Evolutionary conservation across 257 asterid genomes (phyloP).

Genomic region (Solanum dulcamara): DNA sequence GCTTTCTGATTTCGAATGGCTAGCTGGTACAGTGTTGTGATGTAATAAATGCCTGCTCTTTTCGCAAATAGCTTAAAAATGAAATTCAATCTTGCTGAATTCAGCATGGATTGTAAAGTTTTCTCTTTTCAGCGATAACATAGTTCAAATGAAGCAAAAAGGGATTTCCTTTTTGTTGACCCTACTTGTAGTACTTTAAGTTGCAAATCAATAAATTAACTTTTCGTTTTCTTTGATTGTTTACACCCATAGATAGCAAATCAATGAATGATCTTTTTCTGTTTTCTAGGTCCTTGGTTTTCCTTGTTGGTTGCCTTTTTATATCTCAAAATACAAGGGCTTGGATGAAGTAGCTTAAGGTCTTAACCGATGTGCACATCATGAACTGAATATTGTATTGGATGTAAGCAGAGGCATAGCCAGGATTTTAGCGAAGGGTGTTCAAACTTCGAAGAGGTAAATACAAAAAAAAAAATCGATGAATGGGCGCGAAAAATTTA

Average conservation of each 20-base stretch:
- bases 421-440: neutral
- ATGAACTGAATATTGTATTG: neutral
- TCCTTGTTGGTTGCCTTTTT: neutral
- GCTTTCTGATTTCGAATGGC: neutral
- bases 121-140: neutral
- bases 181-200: neutral
- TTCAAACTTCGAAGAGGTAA: neutral
- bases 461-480: neutral
- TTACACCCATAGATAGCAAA: neutral
- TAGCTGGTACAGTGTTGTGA: neutral
- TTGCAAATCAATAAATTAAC: neutral
- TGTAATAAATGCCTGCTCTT: neutral
- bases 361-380: neutral
- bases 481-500: neutral
- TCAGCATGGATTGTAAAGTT: neutral
- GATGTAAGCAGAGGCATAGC: neutral
- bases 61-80: neutral
- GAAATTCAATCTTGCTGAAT: neutral
- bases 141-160: neutral
- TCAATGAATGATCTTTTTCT: neutral
- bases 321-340: neutral
- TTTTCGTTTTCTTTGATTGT: neutral
- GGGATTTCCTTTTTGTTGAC: neutral
- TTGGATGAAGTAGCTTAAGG: neutral
- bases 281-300: neutral